These are phyloP conservation scores for Neodidymelliopsis sp. DNA, from an alignment of 2,329 filamentous ascomycete species.

Conservation along the genomic window DNA sequence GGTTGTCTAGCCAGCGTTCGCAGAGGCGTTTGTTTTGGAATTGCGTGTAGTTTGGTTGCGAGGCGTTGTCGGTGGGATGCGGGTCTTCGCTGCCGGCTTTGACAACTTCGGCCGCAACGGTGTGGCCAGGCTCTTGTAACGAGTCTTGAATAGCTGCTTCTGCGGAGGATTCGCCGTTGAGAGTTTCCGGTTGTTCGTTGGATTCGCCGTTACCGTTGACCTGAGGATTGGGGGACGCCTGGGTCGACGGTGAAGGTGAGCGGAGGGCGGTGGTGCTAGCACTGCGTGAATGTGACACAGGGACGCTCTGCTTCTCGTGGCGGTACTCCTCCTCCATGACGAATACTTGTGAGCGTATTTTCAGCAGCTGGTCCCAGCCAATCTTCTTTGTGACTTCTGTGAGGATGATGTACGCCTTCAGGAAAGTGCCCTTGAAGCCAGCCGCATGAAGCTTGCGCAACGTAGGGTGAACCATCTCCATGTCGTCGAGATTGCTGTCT, in stretches of 20 bases:
- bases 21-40: conserved; percentile 98
- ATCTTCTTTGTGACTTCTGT: conserved; percentile 97
- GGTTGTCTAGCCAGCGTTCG: conserved; percentile 95
- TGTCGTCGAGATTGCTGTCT: conserved; percentile 79
- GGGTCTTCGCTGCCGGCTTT: conserved; percentile 75
- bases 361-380: conserved; percentile 95
- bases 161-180: conserved; percentile 40
- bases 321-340: conserved; percentile 99
- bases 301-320: conserved; percentile 69
- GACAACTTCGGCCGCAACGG: conserved; percentile 77
- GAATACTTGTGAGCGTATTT: conserved; percentile 94
- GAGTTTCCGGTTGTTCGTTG: conserved; percentile 32
- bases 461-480: conserved; percentile 86
- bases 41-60: conserved; percentile 78
- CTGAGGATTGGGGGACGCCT: conserved; percentile 44
- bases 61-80: conserved; percentile 58
- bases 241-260: conserved; percentile 59
- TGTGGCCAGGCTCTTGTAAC: conserved; percentile 81
- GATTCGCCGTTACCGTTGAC: conserved; percentile 50
- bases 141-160: conserved; percentile 45
- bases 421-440: conserved; percentile 92
- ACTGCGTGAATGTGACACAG: conserved; percentile 64
- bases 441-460: conserved; percentile 86
- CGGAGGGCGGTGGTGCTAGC: conserved; percentile 81
- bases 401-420: conserved; percentile 90